phyloP scores from a whole-genome alignment of 1,284 basidiomycete species.

The Wolfiporia cocos region DNA sequence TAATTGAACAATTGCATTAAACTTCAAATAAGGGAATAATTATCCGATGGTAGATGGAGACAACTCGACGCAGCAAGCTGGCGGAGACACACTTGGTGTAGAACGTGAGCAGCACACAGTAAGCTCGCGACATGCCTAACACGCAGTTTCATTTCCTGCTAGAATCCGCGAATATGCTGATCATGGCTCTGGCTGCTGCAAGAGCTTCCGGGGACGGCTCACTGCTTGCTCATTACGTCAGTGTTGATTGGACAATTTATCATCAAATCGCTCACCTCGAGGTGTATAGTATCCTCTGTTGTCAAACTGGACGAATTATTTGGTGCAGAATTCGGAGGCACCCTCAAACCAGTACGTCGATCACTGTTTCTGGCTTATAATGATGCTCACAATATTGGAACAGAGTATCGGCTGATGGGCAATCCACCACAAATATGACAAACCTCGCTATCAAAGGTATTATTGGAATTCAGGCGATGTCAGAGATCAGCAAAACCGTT shows the following conservation, averaged over 20 bases:
- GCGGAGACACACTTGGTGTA: conserved; percentile 4
- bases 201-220: conserved; percentile 50
- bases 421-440: conserved; percentile 51
- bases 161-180: conserved; percentile 71
- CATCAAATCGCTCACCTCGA: background rate
- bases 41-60: conserved; percentile 14
- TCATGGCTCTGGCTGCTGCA: conserved; percentile 65
- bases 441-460: conserved; percentile 74
- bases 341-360: conserved; percentile 40
- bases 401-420: conserved; percentile 51
- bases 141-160: too few species aligned
- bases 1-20: background rate
- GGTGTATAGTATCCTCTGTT: conserved; percentile 40
- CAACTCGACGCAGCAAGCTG: background rate
- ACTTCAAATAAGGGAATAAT: conserved; percentile 1
- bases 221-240: conserved; percentile 45
- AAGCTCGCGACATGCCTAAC: conserved; percentile 1
- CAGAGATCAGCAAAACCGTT: conserved; percentile 44
- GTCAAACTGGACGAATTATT: conserved; percentile 64
- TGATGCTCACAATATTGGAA: background rate
- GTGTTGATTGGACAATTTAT: conserved; percentile 9
- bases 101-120: conserved; percentile 8
- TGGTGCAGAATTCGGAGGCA: conserved; percentile 53
- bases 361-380: background rate
- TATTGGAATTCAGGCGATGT: conserved; percentile 63